Conservation (phyloP, 1,139 yeast genomes). For the Kodamaea ohmeri region DNA sequence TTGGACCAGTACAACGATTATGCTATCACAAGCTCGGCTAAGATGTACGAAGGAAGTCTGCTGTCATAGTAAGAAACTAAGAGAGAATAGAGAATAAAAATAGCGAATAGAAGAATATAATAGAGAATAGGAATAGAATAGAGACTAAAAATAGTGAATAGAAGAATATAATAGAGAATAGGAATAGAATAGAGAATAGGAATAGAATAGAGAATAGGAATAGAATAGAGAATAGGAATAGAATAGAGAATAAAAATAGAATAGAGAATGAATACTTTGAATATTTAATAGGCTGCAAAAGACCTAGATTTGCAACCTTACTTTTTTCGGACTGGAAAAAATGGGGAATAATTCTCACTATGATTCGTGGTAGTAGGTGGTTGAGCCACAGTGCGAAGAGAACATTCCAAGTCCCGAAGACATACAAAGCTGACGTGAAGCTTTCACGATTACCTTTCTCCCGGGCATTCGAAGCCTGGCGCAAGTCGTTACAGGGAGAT, state of each 20-base stretch:
- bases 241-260: too few species aligned
- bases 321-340: background rate
- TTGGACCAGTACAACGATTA: background rate
- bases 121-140: too few species aligned
- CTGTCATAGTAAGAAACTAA: too few species aligned
- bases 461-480: conserved; percentile 26
- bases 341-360: background rate
- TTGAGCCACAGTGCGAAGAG: conserved; percentile 2
- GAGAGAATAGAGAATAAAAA: too few species aligned
- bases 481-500: conserved; percentile 27
- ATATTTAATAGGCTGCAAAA: background rate
- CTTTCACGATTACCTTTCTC: conserved; percentile 19
- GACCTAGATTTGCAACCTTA: background rate
- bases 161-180: too few species aligned
- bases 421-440: conserved; percentile 8
- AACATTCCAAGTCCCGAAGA: conserved; percentile 10
- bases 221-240: too few species aligned
- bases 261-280: too few species aligned
- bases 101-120: too few species aligned
- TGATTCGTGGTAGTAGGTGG: background rate
- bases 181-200: too few species aligned
- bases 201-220: too few species aligned
- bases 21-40: conserved; percentile 6
- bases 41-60: background rate
- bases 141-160: too few species aligned